These are phyloP conservation scores for Selaginella moellendorffii DNA, from an alignment of 75 land plant species.

Conservation along the genomic window DNA sequence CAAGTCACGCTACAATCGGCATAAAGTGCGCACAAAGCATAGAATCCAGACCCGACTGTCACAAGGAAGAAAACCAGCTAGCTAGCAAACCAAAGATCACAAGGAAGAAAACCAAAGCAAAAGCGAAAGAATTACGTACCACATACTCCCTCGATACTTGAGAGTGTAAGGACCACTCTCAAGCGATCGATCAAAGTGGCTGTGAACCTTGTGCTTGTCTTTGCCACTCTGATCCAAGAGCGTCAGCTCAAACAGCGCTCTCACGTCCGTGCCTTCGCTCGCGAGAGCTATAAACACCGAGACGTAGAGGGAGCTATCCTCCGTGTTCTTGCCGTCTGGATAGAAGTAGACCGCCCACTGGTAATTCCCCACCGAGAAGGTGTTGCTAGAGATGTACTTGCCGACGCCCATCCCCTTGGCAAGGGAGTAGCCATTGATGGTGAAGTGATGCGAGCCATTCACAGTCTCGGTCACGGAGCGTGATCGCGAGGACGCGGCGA, in stretches of 20 bases:
- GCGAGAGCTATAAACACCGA: conserved; percentile 61
- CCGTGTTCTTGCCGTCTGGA: no score
- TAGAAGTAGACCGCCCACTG: conserved; percentile 77
- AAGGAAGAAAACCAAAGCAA: no score
- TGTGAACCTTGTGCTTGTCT: conserved; percentile 57
- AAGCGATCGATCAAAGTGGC: no score
- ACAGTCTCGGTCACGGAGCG: conserved; percentile 51
- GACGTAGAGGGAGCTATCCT: conserved; percentile 47
- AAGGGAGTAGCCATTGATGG: conserved; percentile 58
- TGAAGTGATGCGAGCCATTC: conserved; percentile 67
- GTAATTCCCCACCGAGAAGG: conserved; percentile 51
- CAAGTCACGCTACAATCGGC: no score
- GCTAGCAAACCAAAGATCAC: background rate
- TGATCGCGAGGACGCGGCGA: conserved; percentile 27
- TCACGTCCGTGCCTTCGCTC: no score
- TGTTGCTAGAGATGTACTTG: conserved; percentile 69
- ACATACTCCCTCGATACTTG: no score
- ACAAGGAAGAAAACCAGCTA: background rate
- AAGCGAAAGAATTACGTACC: conserved; percentile 22
- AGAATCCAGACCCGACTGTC: no score
- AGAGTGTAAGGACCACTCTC: no score
- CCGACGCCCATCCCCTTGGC: no score
- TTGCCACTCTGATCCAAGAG: conserved; percentile 71
- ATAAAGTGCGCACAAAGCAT: no score
- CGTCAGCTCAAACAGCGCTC: conserved; percentile 52